Percentiles rank a stretch among this genome's conserved stretches.
Evolutionary conservation across 2,329 filamentous ascomycete species (phyloP).

Genomic region (Whalleya microplaca): DNA sequence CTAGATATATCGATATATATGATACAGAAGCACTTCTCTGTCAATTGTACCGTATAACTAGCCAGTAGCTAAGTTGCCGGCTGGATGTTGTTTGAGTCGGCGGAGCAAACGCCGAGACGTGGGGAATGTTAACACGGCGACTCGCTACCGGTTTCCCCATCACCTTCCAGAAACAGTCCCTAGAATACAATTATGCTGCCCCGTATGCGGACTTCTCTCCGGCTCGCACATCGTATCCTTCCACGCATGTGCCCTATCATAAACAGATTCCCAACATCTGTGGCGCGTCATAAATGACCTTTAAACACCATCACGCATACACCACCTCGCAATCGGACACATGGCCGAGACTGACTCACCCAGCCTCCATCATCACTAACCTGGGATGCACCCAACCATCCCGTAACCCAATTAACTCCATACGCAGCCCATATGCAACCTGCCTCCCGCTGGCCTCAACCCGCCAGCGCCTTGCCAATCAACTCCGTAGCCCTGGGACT

Average conservation of each 20-base stretch:
- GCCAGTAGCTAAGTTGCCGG: no score
- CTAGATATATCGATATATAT: no score
- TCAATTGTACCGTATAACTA: no score
- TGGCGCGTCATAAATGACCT: no score
- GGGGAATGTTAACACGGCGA: conserved; percentile 7
- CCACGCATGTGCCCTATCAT: not conserved
- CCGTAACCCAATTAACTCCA: no score
- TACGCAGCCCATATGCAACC: no score
- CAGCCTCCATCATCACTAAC: not conserved
- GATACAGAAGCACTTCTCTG: no score
- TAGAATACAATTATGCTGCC: not conserved
- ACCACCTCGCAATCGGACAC: not conserved
- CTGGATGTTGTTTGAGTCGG: conserved; percentile 4
- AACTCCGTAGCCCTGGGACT: conserved; percentile 64
- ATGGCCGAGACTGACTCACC: no score
- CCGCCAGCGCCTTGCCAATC: conserved; percentile 65
- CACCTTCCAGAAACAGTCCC: conserved; percentile 1
- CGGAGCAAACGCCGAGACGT: conserved; percentile 17
- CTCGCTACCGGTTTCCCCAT: conserved; percentile 19
- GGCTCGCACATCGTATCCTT: not conserved
- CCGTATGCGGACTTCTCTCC: not conserved
- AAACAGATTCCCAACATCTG: not conserved
- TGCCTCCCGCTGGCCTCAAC: conserved; percentile 7
- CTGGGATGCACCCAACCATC: not conserved
- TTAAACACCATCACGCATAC: no score